Percentiles rank a stretch among this genome's conserved stretches.
phyloP scores from a whole-genome alignment of 2,329 filamentous ascomycete genomes.

The Alternaria gaisen region DNA sequence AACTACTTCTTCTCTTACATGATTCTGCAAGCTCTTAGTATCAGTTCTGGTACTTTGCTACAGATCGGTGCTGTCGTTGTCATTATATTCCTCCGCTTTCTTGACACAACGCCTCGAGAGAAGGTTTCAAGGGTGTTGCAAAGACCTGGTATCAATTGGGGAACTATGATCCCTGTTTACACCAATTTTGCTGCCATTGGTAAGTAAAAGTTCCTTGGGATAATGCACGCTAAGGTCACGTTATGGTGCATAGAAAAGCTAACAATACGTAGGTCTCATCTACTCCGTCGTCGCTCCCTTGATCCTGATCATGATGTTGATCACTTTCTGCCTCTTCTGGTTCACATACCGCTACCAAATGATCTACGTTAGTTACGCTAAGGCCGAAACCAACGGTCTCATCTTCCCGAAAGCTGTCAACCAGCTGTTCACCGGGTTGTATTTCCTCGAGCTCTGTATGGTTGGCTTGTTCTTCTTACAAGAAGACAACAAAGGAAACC shows the following conservation, averaged over 20 bases:
- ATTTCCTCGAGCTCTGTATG: constrained; percentile 91
- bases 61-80: constrained; percentile 81
- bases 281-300: constrained; percentile 90
- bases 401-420: constrained; percentile 93
- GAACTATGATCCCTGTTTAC: constrained; percentile 93
- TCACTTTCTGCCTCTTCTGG: constrained; percentile 93
- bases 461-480: constrained; percentile 90
- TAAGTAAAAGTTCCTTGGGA: constrained; percentile 39
- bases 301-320: constrained; percentile 90
- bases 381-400: constrained; percentile 89
- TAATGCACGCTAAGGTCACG: background rate
- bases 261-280: constrained; percentile 65
- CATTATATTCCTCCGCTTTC: constrained; percentile 80
- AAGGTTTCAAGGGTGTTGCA: constrained; percentile 89
- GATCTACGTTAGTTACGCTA: constrained; percentile 90
- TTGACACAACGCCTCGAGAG: constrained; percentile 81
- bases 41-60: constrained; percentile 86
- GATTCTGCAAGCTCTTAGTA: constrained; percentile 90
- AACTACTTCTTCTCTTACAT: constrained; percentile 99
- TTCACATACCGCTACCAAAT: constrained; percentile 96
- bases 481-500: constrained; percentile 61
- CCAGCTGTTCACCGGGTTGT: constrained; percentile 92
- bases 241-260: constrained; percentile 1
- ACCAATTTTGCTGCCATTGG: constrained; percentile 96
- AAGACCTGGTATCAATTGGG: constrained; percentile 83